Evolutionary conservation across 257 asterid species (phyloP).

Genomic region (Penstemon barbatus): DNA sequence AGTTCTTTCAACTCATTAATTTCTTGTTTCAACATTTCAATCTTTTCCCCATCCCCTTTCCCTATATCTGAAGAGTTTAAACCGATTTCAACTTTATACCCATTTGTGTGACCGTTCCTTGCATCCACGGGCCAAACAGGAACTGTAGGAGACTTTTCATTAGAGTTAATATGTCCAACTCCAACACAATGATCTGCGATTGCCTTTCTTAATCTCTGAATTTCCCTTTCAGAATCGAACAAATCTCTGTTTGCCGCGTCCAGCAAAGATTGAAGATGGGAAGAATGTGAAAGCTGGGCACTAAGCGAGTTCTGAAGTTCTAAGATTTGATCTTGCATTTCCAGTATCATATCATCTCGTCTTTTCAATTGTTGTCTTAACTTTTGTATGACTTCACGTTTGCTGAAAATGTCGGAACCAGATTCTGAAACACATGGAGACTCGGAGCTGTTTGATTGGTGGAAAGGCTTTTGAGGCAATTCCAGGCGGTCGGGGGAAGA

Average conservation of each 20-base stretch:
- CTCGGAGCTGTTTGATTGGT: conserved; percentile 87
- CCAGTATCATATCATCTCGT: conserved; percentile 83
- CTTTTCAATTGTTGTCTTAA: conserved; percentile 88
- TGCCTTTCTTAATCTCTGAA: conserved; percentile 80
- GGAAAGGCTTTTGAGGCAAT: conserved; percentile 79
- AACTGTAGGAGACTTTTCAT: conserved; percentile 51
- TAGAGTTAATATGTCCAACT: conserved; percentile 49
- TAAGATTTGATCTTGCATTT: conserved; percentile 89
- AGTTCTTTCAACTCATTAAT: conserved; percentile 75
- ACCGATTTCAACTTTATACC: conserved; percentile 45
- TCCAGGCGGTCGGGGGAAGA: conserved; percentile 83
- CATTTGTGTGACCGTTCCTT: conserved; percentile 55
- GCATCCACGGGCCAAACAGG: conserved; percentile 60
- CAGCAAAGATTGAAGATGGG: conserved; percentile 70
- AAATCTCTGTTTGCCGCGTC: conserved; percentile 77
- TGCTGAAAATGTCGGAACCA: conserved; percentile 84
- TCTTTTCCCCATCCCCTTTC: conserved; percentile 54
- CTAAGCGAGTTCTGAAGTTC: conserved; percentile 65
- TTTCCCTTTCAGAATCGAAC: conserved; percentile 78
- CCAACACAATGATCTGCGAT: conserved; percentile 86
- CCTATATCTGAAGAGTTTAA: conserved; percentile 44
- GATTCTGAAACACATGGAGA: conserved; percentile 90
- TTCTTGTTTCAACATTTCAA: conserved; percentile 72
- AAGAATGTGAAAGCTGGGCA: conserved; percentile 61
- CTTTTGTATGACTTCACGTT: conserved; percentile 87